Conservation (phyloP, 2,329 filamentous ascomycete genomes). For the Xylariomycetidae sp. region DNA sequence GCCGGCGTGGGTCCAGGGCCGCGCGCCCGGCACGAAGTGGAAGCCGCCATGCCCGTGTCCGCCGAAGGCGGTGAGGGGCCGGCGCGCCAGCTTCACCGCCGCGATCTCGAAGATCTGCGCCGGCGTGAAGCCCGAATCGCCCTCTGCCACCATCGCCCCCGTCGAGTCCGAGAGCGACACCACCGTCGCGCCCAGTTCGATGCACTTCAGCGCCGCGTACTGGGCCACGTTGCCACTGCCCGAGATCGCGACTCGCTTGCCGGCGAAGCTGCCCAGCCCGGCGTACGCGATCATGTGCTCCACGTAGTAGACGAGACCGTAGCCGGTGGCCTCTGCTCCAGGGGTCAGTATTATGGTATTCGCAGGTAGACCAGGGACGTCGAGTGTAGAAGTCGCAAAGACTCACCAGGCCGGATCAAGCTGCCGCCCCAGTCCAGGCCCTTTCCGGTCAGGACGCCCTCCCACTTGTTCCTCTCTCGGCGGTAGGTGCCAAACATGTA, state of each 20-base stretch:
- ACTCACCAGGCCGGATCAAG: conserved; percentile 70
- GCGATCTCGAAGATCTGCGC: conserved; percentile 77
- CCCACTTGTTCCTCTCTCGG: conserved; percentile 81
- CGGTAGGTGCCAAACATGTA: conserved; percentile 95
- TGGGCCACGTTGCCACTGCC: conserved; percentile 97
- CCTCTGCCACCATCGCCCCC: conserved; percentile 72
- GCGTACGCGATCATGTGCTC: conserved; percentile 92
- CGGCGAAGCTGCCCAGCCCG: conserved; percentile 76
- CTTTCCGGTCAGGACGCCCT: conserved; percentile 95
- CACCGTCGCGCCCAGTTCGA: conserved; percentile 90
- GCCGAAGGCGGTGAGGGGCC: conserved; percentile 70
- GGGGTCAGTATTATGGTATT: conserved; percentile 1
- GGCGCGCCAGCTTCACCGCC: conserved; percentile 77
- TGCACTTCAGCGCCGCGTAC: conserved; percentile 92
- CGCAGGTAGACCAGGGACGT: neutral
- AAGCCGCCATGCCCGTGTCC: conserved; percentile 52
- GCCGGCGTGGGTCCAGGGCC: conserved; percentile 87
- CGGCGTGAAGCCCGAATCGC: conserved; percentile 65
- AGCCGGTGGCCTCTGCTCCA: conserved; percentile 77
- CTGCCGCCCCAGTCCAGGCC: conserved; percentile 87
- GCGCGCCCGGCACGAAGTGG: conserved; percentile 80
- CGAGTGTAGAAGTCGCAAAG: neutral
- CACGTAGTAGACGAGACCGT: conserved; percentile 94
- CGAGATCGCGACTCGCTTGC: conserved; percentile 92
- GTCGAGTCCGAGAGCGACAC: conserved; percentile 91